phyloP scores from a whole-genome alignment of 345 rosid species.

The Citrus australasica region DNA sequence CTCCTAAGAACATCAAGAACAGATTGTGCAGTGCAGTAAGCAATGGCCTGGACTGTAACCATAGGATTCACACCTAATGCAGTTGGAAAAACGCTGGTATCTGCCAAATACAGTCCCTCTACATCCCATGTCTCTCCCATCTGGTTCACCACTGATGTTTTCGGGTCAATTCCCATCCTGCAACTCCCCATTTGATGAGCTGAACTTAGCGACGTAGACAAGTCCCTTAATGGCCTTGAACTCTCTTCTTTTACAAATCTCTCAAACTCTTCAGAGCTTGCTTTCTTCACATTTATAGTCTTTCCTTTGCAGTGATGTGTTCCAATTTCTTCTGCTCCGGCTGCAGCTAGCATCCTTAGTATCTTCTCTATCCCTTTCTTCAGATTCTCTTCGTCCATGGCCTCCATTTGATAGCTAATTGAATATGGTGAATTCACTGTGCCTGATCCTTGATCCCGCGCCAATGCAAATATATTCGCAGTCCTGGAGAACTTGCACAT shows the following conservation, averaged over 20 bases:
- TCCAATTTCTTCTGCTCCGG: slow-evolving; percentile 82
- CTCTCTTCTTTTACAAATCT: slow-evolving; percentile 68
- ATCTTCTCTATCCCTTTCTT: slow-evolving; percentile 56
- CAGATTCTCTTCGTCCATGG: slow-evolving; percentile 47
- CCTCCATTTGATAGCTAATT: slow-evolving; percentile 45
- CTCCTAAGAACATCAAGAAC: slow-evolving; percentile 47
- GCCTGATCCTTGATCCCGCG: slow-evolving; percentile 73
- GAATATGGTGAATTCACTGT: slow-evolving; percentile 32
- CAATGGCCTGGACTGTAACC: slow-evolving; percentile 82
- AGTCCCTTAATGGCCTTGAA: slow-evolving; percentile 35
- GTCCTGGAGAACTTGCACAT: slow-evolving; percentile 70
- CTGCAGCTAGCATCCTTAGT: slow-evolving; percentile 62
- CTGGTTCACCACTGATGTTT: slow-evolving; percentile 57
- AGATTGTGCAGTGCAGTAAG: slow-evolving; percentile 70
- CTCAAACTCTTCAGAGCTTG: slow-evolving; percentile 39
- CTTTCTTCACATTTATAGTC: slow-evolving; percentile 47
- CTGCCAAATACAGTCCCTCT: slow-evolving; percentile 69
- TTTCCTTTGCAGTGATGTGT: slow-evolving; percentile 56
- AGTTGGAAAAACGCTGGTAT: slow-evolving; percentile 80
- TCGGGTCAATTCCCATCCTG: slow-evolving; percentile 67
- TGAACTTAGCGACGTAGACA: slow-evolving; percentile 51
- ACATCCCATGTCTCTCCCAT: slow-evolving; percentile 86
- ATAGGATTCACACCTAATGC: slow-evolving; percentile 86
- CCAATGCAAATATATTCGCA: slow-evolving; percentile 59
- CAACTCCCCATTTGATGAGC: slow-evolving; percentile 97